Evolutionary conservation across 257 asterid genomes (phyloP).

Genomic region (Mentha longifolia): DNA sequence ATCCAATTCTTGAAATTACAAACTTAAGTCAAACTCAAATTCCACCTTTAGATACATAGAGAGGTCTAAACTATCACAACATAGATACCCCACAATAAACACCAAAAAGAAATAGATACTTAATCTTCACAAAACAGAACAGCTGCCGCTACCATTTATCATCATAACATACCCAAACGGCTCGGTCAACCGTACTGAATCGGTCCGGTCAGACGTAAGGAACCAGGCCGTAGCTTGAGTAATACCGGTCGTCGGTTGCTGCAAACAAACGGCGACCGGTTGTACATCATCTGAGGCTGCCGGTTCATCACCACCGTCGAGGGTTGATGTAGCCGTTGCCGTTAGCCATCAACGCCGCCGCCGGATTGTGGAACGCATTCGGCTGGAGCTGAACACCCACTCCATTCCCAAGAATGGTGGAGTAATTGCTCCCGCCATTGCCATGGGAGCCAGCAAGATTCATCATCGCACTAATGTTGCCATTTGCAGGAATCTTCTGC

Average conservation of each 20-base stretch:
- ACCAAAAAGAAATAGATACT: background rate
- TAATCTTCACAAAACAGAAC: conserved; percentile 58
- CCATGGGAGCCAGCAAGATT: conserved; percentile 79
- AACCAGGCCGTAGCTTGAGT: conserved; percentile 40
- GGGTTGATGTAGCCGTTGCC: conserved; percentile 37
- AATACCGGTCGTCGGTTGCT: conserved; percentile 58
- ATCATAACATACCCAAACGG: conserved; percentile 49
- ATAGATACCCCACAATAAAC: too few species aligned
- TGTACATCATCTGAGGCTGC: conserved; percentile 56
- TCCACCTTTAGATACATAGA: background rate
- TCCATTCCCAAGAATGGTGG: conserved; percentile 13
- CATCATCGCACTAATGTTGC: conserved; percentile 58
- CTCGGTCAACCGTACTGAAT: conserved; percentile 28
- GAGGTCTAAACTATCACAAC: background rate
- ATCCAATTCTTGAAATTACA: background rate
- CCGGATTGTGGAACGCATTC: conserved; percentile 29
- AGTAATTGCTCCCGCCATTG: conserved; percentile 30
- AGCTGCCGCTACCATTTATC: conserved; percentile 64
- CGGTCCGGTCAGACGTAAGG: conserved; percentile 18
- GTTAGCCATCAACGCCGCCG: conserved; percentile 21
- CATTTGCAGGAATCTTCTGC: conserved; percentile 29
- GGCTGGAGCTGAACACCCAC: conserved; percentile 1
- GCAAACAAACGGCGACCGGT: conserved; percentile 57
- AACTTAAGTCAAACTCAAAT: background rate
- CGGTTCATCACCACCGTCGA: conserved; percentile 17